phyloP scores from a whole-genome alignment of 2,329 filamentous ascomycete genomes.

The Fusarium sp. region DNA sequence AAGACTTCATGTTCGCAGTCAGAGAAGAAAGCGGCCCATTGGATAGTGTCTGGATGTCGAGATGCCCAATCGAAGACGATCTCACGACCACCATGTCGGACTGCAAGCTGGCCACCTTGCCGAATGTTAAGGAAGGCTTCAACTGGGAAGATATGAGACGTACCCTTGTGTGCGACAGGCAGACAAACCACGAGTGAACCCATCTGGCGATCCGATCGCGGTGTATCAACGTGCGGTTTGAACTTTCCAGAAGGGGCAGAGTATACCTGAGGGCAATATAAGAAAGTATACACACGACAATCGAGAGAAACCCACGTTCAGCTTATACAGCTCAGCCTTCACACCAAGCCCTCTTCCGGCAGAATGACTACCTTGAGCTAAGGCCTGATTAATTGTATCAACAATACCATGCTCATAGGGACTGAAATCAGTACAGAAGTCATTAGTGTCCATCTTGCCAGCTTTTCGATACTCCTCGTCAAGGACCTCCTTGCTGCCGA shows the following conservation, averaged over 20 bases:
- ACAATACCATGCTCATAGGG: slow-evolving; percentile 65
- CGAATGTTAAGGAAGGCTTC: neutral
- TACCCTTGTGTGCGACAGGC: slow-evolving; percentile 44
- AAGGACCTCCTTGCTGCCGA: slow-evolving; percentile 56
- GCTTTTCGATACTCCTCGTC: slow-evolving; percentile 66
- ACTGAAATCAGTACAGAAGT: slow-evolving; percentile 62
- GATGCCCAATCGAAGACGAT: slow-evolving; percentile 56
- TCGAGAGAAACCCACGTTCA: slow-evolving; percentile 56
- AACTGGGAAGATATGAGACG: fast-evolving
- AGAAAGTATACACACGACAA: fast-evolving
- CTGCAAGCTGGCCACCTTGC: slow-evolving; percentile 55
- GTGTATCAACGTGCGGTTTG: slow-evolving; percentile 64
- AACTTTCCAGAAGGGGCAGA: slow-evolving; percentile 62
- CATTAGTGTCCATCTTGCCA: slow-evolving; percentile 57
- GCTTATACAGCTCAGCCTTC: slow-evolving; percentile 65
- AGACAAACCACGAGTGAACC: slow-evolving; percentile 66
- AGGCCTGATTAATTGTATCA: slow-evolving; percentile 58
- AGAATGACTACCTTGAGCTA: slow-evolving; percentile 50
- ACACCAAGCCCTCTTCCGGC: slow-evolving; percentile 48
- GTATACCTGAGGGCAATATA: slow-evolving; percentile 55
- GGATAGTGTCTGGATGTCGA: slow-evolving; percentile 32
- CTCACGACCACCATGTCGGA: slow-evolving; percentile 53
- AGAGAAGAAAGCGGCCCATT: slow-evolving; percentile 65
- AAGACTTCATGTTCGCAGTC: slow-evolving; percentile 65
- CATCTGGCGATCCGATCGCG: slow-evolving; percentile 60